Conservation (phyloP, 495 filamentous ascomycete genomes). For the Apiosordaria backusii region DNA sequence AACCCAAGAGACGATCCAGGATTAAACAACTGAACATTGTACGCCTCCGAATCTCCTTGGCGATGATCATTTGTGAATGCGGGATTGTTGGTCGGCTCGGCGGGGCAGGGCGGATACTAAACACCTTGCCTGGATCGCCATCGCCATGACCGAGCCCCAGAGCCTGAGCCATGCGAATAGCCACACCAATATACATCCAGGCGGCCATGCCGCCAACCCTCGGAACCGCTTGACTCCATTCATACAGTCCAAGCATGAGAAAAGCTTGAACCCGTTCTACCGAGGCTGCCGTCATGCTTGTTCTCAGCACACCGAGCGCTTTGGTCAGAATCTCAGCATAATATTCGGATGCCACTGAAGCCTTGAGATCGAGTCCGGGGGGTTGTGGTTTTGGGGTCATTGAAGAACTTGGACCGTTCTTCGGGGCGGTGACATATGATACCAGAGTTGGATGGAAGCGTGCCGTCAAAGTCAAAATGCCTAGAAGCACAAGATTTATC, state of each 20-base stretch:
- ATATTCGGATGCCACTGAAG: constrained; percentile 69
- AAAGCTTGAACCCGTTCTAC: constrained; percentile 72
- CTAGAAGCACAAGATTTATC: constrained; percentile 65
- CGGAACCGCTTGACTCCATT: constrained; percentile 69
- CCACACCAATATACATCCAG: constrained; percentile 74
- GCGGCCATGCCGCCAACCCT: constrained; percentile 63
- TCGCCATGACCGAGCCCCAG: constrained; percentile 68
- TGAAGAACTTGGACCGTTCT: constrained; percentile 28
- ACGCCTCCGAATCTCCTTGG: constrained; percentile 72
- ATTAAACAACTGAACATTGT: constrained; percentile 87
- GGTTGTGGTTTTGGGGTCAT: constrained; percentile 36
- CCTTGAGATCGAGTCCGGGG: constrained; percentile 43
- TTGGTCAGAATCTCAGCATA: constrained; percentile 69
- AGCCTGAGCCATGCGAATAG: constrained; percentile 69
- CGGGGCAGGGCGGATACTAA: constrained; percentile 23
- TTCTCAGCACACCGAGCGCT: constrained; percentile 56
- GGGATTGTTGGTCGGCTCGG: constrained; percentile 18
- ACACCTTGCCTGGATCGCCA: constrained; percentile 23
- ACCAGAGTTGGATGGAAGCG: constrained; percentile 71
- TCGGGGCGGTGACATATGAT: constrained; percentile 52
- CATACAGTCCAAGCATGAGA: constrained; percentile 79
- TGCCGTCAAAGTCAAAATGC: constrained; percentile 74
- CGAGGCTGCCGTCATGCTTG: constrained; percentile 53
- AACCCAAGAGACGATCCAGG: constrained; percentile 73
- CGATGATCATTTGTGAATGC: constrained; percentile 53